Base-by-base conservation (phyloP, 495 filamentous ascomycete genomes). In the Talaromyces thailandensis region DNA sequence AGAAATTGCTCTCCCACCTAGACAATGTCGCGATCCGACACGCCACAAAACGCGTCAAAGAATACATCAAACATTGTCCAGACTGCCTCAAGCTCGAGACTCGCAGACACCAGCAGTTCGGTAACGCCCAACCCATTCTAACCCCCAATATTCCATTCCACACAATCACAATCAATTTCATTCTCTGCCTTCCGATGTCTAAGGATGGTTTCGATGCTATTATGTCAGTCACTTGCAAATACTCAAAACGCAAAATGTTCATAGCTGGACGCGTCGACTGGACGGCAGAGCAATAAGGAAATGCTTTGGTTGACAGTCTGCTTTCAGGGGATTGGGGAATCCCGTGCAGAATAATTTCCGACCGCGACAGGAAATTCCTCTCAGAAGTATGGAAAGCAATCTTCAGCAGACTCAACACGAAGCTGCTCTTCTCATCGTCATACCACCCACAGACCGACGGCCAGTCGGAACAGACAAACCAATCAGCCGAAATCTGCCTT, bases 401-500 rank as follows among this genome's bases (percentile, higher is more conserved):
- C 53, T 67, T 31, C 37, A 26, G 29, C 5, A 40, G 4, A 2
- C 43, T 62, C 3, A 31, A 24, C 0, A 26, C 45, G 3, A 35
- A 55, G 4, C 16, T 62, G 4, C 26, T 52, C 1, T 62, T 21
- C n/a, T 23, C 62, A 0, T 66, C 64, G 3, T 51, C 62, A 0
- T 66, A 63, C 32, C 64, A 71, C 55, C 62, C 62, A 1, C 64
- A 69, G 48, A 64, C 63, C 0, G 68, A 70, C 21, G 63, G 63
- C 11, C 31, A 60, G 23, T 63, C 58, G 7, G 58, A 71, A 43
- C 48, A 58, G 2, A 59, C 45, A n/a, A 71, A 68, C 51, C 60
- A 69, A 35, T 62, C 53, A 7, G 11, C 64, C 0, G 63, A 71
- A 40, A 66, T 68, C 29, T 51, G 45, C 12, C 12, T 69, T 2